Base-by-base conservation (phyloP, 2,329 filamentous ascomycete species). In the Paracorniculantispora psalliotae region DNA sequence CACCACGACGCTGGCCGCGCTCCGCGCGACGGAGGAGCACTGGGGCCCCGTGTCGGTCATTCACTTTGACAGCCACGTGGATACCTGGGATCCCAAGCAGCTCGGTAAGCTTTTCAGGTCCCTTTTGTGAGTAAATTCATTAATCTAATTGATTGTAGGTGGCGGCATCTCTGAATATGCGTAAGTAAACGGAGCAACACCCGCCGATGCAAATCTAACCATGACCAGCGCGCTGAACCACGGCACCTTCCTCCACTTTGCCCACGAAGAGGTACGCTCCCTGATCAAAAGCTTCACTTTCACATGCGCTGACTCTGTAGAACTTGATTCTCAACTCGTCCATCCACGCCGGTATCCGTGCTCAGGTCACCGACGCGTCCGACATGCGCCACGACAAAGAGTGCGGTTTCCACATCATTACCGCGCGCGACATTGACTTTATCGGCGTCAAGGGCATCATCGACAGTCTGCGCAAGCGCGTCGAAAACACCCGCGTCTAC, bases 341-440 rank as follows among this genome's bases (percentile, higher is more conserved):
- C 0, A 89, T 92, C 13, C 91, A 96, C 70, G 91, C 89, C 0
- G 91, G 91, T 1, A 77, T 94, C 52, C 84, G 91, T 43, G 93
- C 90, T 0, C 79, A 90, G 1, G 77, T 96, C 4, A 84, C 82
- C 0, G 85, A 53, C 17, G 56, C 59, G 2, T 60, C 61, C 5
- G 65, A 67, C 37, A 60, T 67, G 43, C 55, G 61, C 17, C 62
- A 67, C 23, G 66, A 68, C 58, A 49, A 47, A 10, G 61, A 61
- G 12, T 65, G 64, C 44, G 65, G 66, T 8, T 67, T 67, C 33
- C 61, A 64, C 13, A 60, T 60, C 17, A 62, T 68, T 33, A 64
- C 59, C 1, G 63, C 62, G 10, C 59, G 61, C 1, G 90, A 93
- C 63, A 88, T 96, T 61, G 91, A 96, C 70, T 89, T 91, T 39